Base-by-base conservation (phyloP, 225 moss, liverwort and hornwort species). In the Physcomitrellopsis africana region DNA sequence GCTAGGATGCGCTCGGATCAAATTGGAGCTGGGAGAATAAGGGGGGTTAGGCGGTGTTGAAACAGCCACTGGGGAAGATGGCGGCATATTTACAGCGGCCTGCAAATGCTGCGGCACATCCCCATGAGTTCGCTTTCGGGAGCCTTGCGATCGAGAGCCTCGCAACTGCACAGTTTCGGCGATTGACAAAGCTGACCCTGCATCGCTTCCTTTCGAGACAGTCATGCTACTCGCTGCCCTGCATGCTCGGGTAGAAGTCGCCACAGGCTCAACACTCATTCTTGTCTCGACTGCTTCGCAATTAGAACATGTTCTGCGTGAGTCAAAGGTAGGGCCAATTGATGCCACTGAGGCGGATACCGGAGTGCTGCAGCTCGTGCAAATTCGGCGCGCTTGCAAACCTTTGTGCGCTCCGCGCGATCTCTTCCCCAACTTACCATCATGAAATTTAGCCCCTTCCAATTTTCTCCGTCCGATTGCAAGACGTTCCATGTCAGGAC, bases 21-120 rank as follows among this genome's bases (percentile, higher is more conserved):
- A 85, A 74, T 94, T 94, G 9, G 88, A 83, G 52, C 27, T 86
- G 12, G 92, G 92, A 68, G 92, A 83, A 59, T 85, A 92, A 3
- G 96, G 96, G 51, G 96, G 91, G 48, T 85, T 87, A 27, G 94
- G 87, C n/a, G 94, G 94, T 45, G 96, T 81, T 43, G 86, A 89
- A 24, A 94, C 81, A 20, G 92, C 85, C 20, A 89, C 86, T 1
- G 94, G 90, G 37, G 96, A 86, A 18, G 85, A 83, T 45, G 89
- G 74, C 24, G 87, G 85, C 37, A 79, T 79, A 57, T 87, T 89
- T 14, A 90, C 77, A 58, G 87, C 90, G 58, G 92, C 92, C 81
- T 87, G 90, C 88, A 89, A 86, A 77, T 92, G 92, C 52, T 90
- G 94, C 55, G 90, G 90, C 51, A 86, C 86, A 75, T 92, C 92